Evolutionary conservation across 2,329 filamentous ascomycete genomes (phyloP).

Genomic region (Nemania serpens): DNA sequence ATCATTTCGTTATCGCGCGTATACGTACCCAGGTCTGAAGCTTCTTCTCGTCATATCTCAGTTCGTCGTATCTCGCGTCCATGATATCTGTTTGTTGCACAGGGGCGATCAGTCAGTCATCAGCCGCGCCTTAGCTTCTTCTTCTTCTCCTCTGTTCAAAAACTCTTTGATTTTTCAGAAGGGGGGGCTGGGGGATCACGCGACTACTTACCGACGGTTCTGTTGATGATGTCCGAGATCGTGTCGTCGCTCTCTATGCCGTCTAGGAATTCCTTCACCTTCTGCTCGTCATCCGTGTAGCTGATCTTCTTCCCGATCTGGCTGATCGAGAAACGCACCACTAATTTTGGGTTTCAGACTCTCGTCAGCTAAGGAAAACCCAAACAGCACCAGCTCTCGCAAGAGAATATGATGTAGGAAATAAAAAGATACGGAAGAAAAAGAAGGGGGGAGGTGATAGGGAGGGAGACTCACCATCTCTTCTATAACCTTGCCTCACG

Average conservation of each 20-base stretch:
- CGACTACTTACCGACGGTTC: constrained; percentile 4
- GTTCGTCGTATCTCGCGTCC: constrained; percentile 15
- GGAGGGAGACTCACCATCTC: constrained; percentile 13
- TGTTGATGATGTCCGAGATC: constrained; percentile 14
- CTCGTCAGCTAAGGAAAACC: background rate
- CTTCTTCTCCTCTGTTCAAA: background rate
- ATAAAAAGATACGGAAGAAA: background rate
- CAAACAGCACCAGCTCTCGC: no score
- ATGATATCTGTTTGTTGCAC: constrained; percentile 15
- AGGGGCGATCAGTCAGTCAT: no score
- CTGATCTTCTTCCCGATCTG: constrained; percentile 23
- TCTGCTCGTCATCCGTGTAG: constrained; percentile 18
- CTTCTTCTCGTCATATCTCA: constrained; percentile 11
- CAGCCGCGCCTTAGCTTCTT: background rate
- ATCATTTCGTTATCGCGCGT: background rate
- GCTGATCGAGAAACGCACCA: constrained; percentile 18
- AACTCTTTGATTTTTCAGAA: no score
- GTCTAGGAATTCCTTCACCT: constrained; percentile 18
- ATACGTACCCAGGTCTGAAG: constrained; percentile 10
- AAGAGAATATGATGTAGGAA: background rate
- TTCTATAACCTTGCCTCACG: constrained; percentile 6
- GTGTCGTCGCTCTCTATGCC: constrained; percentile 13
- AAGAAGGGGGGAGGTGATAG: background rate
- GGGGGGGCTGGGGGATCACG: background rate
- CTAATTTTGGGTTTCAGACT: background rate